Percentiles rank a stretch among this genome's conserved stretches.
Conservation (phyloP, 805 yeast genomes). For the Cyberlindnera americana region DNA sequence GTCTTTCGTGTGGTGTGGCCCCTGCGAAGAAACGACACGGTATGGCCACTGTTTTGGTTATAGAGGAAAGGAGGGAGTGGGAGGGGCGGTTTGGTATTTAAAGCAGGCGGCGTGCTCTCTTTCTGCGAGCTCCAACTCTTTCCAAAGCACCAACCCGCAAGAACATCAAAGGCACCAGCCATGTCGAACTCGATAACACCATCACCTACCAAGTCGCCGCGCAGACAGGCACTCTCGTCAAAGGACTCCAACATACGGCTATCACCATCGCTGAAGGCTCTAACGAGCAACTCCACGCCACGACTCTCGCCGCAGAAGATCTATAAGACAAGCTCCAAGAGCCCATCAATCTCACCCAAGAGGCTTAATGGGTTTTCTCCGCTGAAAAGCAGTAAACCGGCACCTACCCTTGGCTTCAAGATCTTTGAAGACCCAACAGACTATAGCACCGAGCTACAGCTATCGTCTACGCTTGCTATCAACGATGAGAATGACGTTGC, state of each 20-base stretch:
- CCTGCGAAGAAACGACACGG: too few species aligned
- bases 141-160: too few species aligned
- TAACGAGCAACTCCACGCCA: slow-evolving; percentile 13
- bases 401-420: slow-evolving; percentile 21
- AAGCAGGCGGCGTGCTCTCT: too few species aligned
- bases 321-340: slow-evolving; percentile 4
- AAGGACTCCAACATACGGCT: slow-evolving; percentile 25
- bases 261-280: slow-evolving; percentile 10
- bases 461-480: slow-evolving; percentile 13
- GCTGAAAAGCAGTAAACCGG: slow-evolving; percentile 1
- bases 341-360: slow-evolving; percentile 11
- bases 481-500: slow-evolving; percentile 20
- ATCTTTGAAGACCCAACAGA: slow-evolving; percentile 26
- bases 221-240: slow-evolving; percentile 24
- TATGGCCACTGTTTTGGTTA: slow-evolving; percentile 17
- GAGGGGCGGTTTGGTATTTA: too few species aligned
- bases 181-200: slow-evolving; percentile 17
- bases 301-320: slow-evolving; percentile 13
- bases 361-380: neutral
- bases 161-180: neutral
- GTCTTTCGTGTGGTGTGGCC: too few species aligned
- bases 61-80: slow-evolving; percentile 2
- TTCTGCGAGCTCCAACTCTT: too few species aligned
- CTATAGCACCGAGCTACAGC: slow-evolving; percentile 18
- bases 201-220: slow-evolving; percentile 23